A percentile compares a stretch with the other conserved stretches of the same genome.
Evolutionary conservation across 2,329 filamentous ascomycete species (phyloP).

Genomic region (Aspergillus melleus): DNA sequence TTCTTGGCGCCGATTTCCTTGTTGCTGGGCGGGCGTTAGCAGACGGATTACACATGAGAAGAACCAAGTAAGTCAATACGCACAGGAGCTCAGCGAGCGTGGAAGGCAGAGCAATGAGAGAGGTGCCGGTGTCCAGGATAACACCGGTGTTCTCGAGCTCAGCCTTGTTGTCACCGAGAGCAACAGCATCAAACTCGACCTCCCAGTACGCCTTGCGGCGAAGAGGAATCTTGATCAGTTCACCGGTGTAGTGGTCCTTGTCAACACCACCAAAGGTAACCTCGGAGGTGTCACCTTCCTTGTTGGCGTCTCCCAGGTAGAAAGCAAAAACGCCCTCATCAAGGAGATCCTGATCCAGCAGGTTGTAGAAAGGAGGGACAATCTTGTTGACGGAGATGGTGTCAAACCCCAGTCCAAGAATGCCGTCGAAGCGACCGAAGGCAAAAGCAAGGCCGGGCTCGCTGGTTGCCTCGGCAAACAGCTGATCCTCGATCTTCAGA

Average conservation of each 20-base stretch:
- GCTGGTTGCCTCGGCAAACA: slow-evolving; percentile 93
- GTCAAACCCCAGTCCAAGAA: slow-evolving; percentile 90
- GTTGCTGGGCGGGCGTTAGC: slow-evolving; percentile 57
- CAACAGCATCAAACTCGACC: slow-evolving; percentile 90
- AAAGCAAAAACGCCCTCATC: slow-evolving; percentile 95
- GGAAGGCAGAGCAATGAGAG: slow-evolving; percentile 89
- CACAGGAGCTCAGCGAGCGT: slow-evolving; percentile 87
- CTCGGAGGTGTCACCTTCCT: slow-evolving; percentile 74
- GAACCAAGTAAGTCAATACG: slow-evolving; percentile 28
- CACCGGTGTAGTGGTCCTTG: slow-evolving; percentile 75
- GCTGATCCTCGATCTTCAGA: slow-evolving; percentile 80
- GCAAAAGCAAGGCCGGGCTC: slow-evolving; percentile 97
- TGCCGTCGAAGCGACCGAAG: slow-evolving; percentile 96
- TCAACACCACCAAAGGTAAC: slow-evolving; percentile 88
- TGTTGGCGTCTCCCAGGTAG: slow-evolving; percentile 79
- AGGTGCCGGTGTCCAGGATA: slow-evolving; percentile 97
- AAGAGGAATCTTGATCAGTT: slow-evolving; percentile 89
- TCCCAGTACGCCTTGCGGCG: slow-evolving; percentile 99
- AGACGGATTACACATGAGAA: not conserved
- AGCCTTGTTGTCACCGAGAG: slow-evolving; percentile 80
- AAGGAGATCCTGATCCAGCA: slow-evolving; percentile 84
- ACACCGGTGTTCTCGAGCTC: slow-evolving; percentile 93
- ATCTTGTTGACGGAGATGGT: slow-evolving; percentile 97
- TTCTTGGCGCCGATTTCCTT: slow-evolving; percentile 98
- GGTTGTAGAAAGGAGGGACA: slow-evolving; percentile 92